Evolutionary conservation across 1,139 yeast species (phyloP).

Genomic region (Yamadazyma dendronema): DNA sequence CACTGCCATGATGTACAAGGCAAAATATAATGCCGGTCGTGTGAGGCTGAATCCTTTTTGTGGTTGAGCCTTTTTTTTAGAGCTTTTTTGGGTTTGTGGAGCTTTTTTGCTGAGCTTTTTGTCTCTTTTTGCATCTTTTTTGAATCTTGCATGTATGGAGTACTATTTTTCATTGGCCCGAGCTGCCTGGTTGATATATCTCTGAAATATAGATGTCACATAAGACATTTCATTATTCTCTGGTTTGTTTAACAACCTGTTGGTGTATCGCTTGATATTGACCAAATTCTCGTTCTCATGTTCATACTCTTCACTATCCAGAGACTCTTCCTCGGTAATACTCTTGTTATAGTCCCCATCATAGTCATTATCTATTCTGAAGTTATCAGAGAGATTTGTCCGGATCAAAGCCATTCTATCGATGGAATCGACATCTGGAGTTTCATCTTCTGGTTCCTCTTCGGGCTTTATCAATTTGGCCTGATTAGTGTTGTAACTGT

Average conservation of each 20-base stretch:
- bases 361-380: constrained; percentile 32
- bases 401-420: constrained; percentile 29
- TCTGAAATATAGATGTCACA: constrained; percentile 39
- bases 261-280: constrained; percentile 29
- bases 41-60: too few species aligned
- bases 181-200: constrained; percentile 35
- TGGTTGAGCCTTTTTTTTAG: too few species aligned
- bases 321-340: constrained; percentile 16
- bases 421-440: constrained; percentile 15
- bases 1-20: too few species aligned
- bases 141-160: too few species aligned
- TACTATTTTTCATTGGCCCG: constrained; percentile 2
- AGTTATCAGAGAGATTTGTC: constrained; percentile 39
- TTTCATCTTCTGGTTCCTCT: constrained; percentile 33
- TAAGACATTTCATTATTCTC: constrained; percentile 26
- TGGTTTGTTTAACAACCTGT: constrained; percentile 18
- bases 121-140: too few species aligned
- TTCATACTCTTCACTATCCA: constrained; percentile 14
- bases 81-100: too few species aligned
- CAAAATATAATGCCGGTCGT: too few species aligned
- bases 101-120: too few species aligned
- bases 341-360: constrained; percentile 19
- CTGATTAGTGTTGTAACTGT: constrained; percentile 83
- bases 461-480: constrained; percentile 59
- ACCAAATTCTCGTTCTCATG: constrained; percentile 22